A percentile compares a stretch with the other conserved stretches of the same genome.
Evolutionary conservation across 2,329 filamentous ascomycete species (phyloP).

Genomic region (Fusarium sp.): DNA sequence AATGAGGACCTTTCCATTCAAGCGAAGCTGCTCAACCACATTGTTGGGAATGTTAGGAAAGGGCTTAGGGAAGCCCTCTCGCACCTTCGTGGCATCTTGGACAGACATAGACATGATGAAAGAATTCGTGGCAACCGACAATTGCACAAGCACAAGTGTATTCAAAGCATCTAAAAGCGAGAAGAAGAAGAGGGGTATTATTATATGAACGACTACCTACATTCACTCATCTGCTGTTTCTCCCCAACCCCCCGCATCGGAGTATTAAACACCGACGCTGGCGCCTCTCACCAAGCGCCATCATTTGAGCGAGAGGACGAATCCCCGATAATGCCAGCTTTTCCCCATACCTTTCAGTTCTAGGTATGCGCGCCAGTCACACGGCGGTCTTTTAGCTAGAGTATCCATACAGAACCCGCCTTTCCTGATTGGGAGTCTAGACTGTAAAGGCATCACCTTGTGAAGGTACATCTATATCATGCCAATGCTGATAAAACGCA

Average conservation of each 20-base stretch:
- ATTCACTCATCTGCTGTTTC: neutral
- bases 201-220: neutral
- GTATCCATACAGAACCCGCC: neutral
- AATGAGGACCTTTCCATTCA: slow-evolving; percentile 54
- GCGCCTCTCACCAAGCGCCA: neutral
- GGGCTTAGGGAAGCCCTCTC: slow-evolving; percentile 40
- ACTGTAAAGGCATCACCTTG: neutral
- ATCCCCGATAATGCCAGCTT: neutral
- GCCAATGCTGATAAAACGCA: neutral
- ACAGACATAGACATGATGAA: slow-evolving; percentile 43
- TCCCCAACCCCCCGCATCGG: slow-evolving; percentile 18
- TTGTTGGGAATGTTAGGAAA: slow-evolving; percentile 45
- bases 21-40: slow-evolving; percentile 55
- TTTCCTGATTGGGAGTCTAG: neutral
- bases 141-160: too few species aligned
- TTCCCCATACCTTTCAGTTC: neutral
- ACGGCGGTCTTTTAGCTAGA: too few species aligned
- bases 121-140: neutral
- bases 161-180: neutral
- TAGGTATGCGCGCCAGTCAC: slow-evolving; percentile 19
- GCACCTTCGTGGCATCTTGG: slow-evolving; percentile 31
- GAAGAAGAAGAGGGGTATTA: slow-evolving; percentile 14
- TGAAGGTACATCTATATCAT: neutral
- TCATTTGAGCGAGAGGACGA: neutral
- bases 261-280: slow-evolving; percentile 9